These are phyloP conservation scores for Kwoniella heveanensis DNA, from an alignment of 768 basidiomycete species.

Conservation along the genomic window DNA sequence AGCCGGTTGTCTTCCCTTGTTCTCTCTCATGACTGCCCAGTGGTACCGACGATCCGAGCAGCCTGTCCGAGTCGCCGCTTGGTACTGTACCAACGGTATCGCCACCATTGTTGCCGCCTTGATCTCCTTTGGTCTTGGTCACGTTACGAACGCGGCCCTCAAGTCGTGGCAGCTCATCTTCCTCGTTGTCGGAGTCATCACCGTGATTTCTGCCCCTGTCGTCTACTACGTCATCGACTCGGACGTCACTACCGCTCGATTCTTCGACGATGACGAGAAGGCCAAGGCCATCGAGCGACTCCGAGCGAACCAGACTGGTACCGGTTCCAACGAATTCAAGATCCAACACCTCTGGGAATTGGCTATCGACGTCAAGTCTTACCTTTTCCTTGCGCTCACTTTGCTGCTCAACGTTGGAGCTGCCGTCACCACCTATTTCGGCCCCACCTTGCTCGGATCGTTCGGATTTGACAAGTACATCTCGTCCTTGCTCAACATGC, in stretches of 20 bases:
- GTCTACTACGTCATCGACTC: conserved; percentile 47
- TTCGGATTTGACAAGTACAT: conserved; percentile 42
- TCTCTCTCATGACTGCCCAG: conserved; percentile 46
- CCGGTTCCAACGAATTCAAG: conserved; percentile 51
- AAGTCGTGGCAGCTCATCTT: conserved; percentile 51
- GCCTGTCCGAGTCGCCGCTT: conserved; percentile 39
- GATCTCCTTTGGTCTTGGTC: conserved; percentile 47
- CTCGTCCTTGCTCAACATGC: conserved; percentile 43
- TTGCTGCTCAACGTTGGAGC: conserved; percentile 47
- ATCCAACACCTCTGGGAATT: conserved; percentile 44
- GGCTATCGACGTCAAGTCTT: conserved; percentile 46
- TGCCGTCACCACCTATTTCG: conserved; percentile 45
- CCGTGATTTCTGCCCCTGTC: conserved; percentile 44
- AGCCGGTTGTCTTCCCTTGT: conserved; percentile 37
- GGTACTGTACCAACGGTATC: conserved; percentile 51
- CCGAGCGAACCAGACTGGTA: conserved; percentile 53
- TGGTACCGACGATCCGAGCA: conserved; percentile 46
- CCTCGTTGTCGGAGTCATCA: conserved; percentile 48
- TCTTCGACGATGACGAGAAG: conserved; percentile 47
- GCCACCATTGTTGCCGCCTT: conserved; percentile 48
- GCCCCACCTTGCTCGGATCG: conserved; percentile 34
- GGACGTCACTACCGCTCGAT: conserved; percentile 42
- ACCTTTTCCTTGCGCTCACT: conserved; percentile 35
- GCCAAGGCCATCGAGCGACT: conserved; percentile 51
- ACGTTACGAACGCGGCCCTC: conserved; percentile 37